phyloP scores from a whole-genome alignment of 1,284 basidiomycete genomes.

The Hortiboletus rubellus region DNA sequence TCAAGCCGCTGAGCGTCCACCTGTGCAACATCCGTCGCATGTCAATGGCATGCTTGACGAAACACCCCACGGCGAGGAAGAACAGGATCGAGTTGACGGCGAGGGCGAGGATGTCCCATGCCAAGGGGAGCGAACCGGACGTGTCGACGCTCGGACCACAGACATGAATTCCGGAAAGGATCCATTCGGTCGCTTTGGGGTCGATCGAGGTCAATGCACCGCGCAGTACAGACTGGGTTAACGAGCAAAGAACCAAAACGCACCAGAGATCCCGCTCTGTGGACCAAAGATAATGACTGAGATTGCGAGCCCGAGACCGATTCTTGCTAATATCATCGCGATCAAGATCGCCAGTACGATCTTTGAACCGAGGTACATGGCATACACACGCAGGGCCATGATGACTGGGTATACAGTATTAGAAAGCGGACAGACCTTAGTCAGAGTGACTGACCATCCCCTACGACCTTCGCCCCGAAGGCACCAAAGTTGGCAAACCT shows the following conservation, averaged over 20 bases:
- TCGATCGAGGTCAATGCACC: neutral
- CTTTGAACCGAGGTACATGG: conserved; percentile 23
- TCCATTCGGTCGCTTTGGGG: conserved; percentile 12
- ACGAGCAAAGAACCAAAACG: neutral
- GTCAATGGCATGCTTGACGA: conserved; percentile 15
- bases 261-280: conserved; percentile 18
- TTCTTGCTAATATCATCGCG: conserved; percentile 4
- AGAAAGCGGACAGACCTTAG: neutral
- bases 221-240: no score
- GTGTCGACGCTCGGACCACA: conserved; percentile 9
- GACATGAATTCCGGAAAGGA: conserved; percentile 19
- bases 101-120: conserved; percentile 18
- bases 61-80: conserved; percentile 14
- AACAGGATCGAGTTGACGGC: conserved; percentile 14
- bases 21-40: conserved; percentile 3
- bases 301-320: conserved; percentile 13
- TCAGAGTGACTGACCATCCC: conserved; percentile 6
- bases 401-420: conserved; percentile 7
- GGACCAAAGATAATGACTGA: conserved; percentile 17
- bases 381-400: conserved; percentile 21
- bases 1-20: conserved; percentile 18
- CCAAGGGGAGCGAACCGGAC: conserved; percentile 7
- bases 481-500: conserved; percentile 14
- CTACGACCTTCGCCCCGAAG: conserved; percentile 15
- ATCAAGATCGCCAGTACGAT: conserved; percentile 10